Evolutionary conservation across 305 asterid species (phyloP), one percentile per base, ranked within the genome.

Genomic region (Nicotiana rustica): DNA sequence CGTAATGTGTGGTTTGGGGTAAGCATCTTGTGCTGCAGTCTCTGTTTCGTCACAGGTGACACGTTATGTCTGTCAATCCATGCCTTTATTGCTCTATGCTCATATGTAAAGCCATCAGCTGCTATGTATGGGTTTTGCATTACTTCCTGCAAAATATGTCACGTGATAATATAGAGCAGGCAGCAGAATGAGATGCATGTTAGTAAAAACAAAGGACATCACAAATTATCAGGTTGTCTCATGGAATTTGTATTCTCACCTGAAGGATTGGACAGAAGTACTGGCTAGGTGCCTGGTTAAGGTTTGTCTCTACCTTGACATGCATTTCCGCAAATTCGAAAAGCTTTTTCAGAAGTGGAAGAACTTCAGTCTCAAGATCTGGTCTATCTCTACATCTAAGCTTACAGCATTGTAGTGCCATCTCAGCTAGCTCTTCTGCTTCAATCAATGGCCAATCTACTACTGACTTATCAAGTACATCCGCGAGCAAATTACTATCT

Each of bases 331-430:
- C 95, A 84, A 92, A 90, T 60, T 89, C 91, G 78, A 89, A 90
- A 77, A 95, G 94, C 81, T 87, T 86, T 86, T 88, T 90, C 87
- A 95, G 77, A 79, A 88, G 78, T 0, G 98, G 98, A 87, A 95
- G 84, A 31, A 93, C 97, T 86, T 91, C 98, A 5, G 89, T 85
- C 44, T 86, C 97, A 82, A 95, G 98, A 85, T 95, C 97, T 3
- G 98, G 98, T 55, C 99, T 89, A 80, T 94, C 99, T 91, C 98
- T 81, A 82, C 99, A 95, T 83, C 94, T 90, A 47, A 95, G 90
- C 31, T 85, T 83, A 83, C 95, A 92, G 91, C 99, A 95, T 82
- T 82, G 84, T 75, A 94, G 84, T 3, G 96, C 98, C 47, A 91
- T 55, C 21, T 82, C 81, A 82, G 95, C 90, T n/a, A 95, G 90